Percentiles rank a stretch among this genome's conserved stretches.
phyloP scores from a whole-genome alignment of 202 grass and related monocot species.

The Schoenoplectus triqueter region DNA sequence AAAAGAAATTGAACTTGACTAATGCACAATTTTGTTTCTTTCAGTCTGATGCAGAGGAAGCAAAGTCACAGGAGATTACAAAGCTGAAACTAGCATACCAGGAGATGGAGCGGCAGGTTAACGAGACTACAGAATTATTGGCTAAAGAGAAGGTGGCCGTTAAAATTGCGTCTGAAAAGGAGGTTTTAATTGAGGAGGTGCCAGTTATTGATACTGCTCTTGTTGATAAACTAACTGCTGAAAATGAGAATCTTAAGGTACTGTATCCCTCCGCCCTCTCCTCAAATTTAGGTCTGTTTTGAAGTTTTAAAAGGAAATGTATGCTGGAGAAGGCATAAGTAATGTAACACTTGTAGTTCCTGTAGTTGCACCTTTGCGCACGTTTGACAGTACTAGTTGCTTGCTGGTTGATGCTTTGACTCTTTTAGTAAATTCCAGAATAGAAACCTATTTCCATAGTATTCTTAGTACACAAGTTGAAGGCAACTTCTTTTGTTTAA shows the following conservation, averaged over 20 bases:
- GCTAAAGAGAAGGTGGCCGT: constrained; percentile 56
- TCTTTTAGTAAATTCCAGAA: constrained; percentile 11
- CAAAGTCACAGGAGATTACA: constrained; percentile 73
- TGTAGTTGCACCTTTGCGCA: constrained; percentile 1
- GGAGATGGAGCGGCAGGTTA: constrained; percentile 61
- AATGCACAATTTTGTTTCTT: constrained; percentile 40
- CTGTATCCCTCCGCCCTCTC: not conserved
- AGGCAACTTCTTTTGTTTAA: not conserved
- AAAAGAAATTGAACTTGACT: not conserved
- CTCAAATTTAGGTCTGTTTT: constrained; percentile 24
- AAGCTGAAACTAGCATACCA: constrained; percentile 68
- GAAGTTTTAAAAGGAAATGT: not conserved
- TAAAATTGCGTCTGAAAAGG: constrained; percentile 62
- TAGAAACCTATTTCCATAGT: not conserved
- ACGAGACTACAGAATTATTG: constrained; percentile 62
- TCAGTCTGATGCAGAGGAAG: constrained; percentile 85
- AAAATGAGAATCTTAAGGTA: constrained; percentile 92
- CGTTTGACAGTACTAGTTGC: constrained; percentile 5
- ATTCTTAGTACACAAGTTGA: not conserved
- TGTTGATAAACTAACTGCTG: constrained; percentile 64
- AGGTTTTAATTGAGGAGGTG: constrained; percentile 57
- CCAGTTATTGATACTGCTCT: constrained; percentile 58
- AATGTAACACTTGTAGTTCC: not conserved
- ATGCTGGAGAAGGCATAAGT: not conserved
- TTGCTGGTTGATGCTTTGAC: constrained; percentile 1